phyloP scores from a whole-genome alignment of 1,284 basidiomycete genomes.

The Melampsora allii-populina region DNA sequence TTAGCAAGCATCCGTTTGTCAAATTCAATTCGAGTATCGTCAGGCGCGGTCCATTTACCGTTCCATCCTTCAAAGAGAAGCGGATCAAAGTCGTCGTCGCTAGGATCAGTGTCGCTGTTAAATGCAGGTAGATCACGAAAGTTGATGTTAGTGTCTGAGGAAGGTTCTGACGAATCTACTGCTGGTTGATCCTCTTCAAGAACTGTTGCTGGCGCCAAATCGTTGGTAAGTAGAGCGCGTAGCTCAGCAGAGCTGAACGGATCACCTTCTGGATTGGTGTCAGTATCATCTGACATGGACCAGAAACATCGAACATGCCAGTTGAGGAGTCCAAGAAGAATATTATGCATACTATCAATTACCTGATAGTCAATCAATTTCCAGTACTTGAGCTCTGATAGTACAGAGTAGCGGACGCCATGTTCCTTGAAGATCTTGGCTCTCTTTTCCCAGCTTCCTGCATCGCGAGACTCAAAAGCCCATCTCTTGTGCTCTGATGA shows the following conservation, averaged over 20 bases:
- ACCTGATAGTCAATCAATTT: slow-evolving; percentile 33
- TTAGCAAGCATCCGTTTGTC: not conserved
- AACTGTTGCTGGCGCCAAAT: not conserved
- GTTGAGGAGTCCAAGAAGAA: slow-evolving; percentile 11
- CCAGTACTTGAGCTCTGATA: slow-evolving; percentile 29
- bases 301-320: slow-evolving; percentile 21
- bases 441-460: too few relatives aligned
- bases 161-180: not conserved
- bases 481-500: too few relatives aligned
- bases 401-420: slow-evolving; percentile 28
- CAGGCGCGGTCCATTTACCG: slow-evolving; percentile 4
- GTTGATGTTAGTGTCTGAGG: not conserved
- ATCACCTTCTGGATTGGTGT: not conserved
- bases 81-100: slow-evolving; percentile 20
- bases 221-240: not conserved
- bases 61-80: slow-evolving; percentile 11
- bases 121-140: slow-evolving; percentile 15
- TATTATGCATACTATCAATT: slow-evolving; percentile 33
- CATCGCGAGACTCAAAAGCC: too few relatives aligned
- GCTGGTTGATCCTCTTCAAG: not conserved
- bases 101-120: not conserved
- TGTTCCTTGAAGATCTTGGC: not conserved
- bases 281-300: slow-evolving; percentile 22
- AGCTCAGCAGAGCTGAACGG: slow-evolving; percentile 5
- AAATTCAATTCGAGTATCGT: not conserved